These are phyloP conservation scores for Phaeodactylum tricornutum DNA, from an alignment of 108 stramenopile species.

Conservation along the genomic window DNA sequence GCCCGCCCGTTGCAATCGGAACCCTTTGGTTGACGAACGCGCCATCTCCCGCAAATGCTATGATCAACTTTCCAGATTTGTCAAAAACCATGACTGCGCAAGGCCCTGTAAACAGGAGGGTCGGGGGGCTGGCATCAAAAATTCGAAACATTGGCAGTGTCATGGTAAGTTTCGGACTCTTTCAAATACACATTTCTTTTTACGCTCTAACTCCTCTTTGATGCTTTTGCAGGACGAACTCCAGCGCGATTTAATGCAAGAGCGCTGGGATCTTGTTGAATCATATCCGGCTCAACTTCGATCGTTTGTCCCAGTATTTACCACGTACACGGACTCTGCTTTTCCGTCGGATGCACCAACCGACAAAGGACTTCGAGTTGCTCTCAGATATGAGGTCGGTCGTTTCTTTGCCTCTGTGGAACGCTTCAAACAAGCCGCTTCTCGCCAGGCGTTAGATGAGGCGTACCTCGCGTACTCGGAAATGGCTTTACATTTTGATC, in stretches of 20 bases:
- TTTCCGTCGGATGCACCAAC: conserved; percentile 72
- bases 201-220: not conserved
- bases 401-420: conserved; percentile 73
- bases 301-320: conserved; percentile 76
- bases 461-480: conserved; percentile 76
- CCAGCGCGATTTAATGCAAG: conserved; percentile 84
- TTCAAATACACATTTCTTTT: not conserved
- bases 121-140: conserved; percentile 20
- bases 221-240: conserved; percentile 48
- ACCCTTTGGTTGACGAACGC: too few relatives aligned
- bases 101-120: conserved; percentile 9
- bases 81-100: not conserved
- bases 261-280: conserved; percentile 74
- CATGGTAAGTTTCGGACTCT: conserved; percentile 15
- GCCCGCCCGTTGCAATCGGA: too few relatives aligned
- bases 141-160: conserved; percentile 18
- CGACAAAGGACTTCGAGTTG: conserved; percentile 70
- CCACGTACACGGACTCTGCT: conserved; percentile 74
- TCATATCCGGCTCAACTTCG: conserved; percentile 63
- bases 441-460: conserved; percentile 45
- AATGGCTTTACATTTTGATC: conserved; percentile 78
- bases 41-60: too few relatives aligned
- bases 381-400: conserved; percentile 77
- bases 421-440: conserved; percentile 47
- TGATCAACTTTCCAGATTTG: too few relatives aligned